Percentiles rank a stretch among this genome's conserved stretches.
These are phyloP conservation scores for Ogataea wickerhamii DNA, from an alignment of 805 yeast genomes.

Conservation along the genomic window DNA sequence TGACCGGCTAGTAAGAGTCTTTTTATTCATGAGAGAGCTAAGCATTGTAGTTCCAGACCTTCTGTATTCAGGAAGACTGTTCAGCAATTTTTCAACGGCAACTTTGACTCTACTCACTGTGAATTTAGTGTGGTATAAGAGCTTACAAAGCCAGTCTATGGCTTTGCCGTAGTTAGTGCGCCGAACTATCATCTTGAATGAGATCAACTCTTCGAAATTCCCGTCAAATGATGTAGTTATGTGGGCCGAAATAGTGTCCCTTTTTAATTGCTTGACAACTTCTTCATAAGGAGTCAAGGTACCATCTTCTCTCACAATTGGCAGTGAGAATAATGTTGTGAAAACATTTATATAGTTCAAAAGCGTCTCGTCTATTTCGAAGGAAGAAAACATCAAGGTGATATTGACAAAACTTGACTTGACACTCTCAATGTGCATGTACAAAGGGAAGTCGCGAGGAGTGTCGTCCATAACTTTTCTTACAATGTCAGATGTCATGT, in stretches of 20 bases:
- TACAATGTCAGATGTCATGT: conserved; percentile 22
- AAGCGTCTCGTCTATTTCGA: conserved; percentile 44
- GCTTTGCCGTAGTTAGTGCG: conserved; percentile 60
- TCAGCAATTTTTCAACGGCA: conserved; percentile 57
- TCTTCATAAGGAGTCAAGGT: conserved; percentile 60
- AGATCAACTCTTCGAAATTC: conserved; percentile 62
- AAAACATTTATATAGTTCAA: conserved; percentile 65
- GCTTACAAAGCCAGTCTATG: conserved; percentile 70
- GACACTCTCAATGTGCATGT: conserved; percentile 74
- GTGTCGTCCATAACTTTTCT: conserved; percentile 23
- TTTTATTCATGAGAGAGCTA: conserved; percentile 48
- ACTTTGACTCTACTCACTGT: conserved; percentile 70
- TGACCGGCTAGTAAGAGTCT: conserved; percentile 54
- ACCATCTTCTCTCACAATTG: conserved; percentile 64
- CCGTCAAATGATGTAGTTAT: conserved; percentile 57
- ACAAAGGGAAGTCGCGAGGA: conserved; percentile 57
- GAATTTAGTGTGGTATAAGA: conserved; percentile 63
- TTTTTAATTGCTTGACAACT: conserved; percentile 69
- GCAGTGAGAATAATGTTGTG: conserved; percentile 67
- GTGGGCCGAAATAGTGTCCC: conserved; percentile 63
- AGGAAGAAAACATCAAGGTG: conserved; percentile 56
- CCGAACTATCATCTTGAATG: conserved; percentile 59
- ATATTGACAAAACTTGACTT: conserved; percentile 76
- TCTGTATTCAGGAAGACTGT: conserved; percentile 58
- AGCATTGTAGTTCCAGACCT: conserved; percentile 64